These are phyloP conservation scores for Endoconidiophora laricicola DNA, from an alignment of 2,329 filamentous ascomycete genomes.

Conservation along the genomic window DNA sequence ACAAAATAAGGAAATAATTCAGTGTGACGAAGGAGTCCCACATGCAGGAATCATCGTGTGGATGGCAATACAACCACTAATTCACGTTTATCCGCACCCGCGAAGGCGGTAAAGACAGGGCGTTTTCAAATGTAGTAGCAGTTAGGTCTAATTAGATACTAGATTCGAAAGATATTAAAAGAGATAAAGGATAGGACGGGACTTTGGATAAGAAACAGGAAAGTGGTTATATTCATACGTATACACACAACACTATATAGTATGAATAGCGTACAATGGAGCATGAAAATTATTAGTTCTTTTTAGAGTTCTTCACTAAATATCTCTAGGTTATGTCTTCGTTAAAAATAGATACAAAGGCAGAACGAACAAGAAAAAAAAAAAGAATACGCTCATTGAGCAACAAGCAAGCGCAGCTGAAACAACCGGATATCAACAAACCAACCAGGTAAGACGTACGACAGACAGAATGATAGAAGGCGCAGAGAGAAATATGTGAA, in stretches of 20 bases:
- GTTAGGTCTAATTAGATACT: not conserved
- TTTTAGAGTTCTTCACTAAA: no score
- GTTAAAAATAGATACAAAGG: not conserved
- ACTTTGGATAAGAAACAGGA: not conserved
- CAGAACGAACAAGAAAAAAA: constrained; percentile 3
- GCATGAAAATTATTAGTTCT: not conserved
- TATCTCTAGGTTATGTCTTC: no score
- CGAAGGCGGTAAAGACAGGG: no score
- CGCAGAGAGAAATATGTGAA: no score
- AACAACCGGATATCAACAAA: constrained; percentile 1
- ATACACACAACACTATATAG: not conserved
- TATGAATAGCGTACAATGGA: not conserved
- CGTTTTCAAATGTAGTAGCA: no score
- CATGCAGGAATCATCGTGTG: no score
- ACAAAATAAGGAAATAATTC: no score
- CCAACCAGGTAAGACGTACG: not conserved
- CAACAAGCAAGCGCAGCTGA: not conserved
- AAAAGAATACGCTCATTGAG: not conserved
- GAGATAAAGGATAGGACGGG: not conserved
- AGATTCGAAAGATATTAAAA: not conserved
- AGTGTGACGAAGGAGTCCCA: no score
- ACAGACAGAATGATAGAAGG: no score
- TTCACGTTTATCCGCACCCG: no score
- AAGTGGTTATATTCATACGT: not conserved
- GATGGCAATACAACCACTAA: no score